Percentiles rank a stretch among this genome's conserved stretches.
Evolutionary conservation across 2,329 filamentous ascomycete species (phyloP).

Genomic region (Colletotrichum sp.): DNA sequence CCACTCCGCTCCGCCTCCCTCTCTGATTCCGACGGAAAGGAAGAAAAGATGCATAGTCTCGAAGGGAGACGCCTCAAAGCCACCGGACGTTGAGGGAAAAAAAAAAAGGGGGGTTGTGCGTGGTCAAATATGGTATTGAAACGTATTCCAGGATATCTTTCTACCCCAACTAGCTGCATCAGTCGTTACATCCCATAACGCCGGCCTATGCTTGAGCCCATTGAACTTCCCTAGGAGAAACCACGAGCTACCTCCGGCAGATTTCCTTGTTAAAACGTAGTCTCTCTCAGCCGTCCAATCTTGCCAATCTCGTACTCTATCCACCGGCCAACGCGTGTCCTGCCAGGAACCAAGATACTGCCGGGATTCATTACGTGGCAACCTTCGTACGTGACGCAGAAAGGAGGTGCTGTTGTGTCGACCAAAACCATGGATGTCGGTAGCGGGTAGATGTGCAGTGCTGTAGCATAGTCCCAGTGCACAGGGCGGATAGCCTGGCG

Average conservation of each 20-base stretch:
- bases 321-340: constrained; percentile 77
- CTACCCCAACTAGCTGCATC: background rate
- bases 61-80: background rate
- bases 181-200: background rate
- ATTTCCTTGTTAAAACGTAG: constrained; percentile 50
- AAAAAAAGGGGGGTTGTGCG: background rate
- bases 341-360: constrained; percentile 71
- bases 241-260: background rate
- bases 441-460: constrained; percentile 84
- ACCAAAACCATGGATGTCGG: constrained; percentile 84
- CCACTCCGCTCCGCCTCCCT: background rate
- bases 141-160: background rate
- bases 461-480: constrained; percentile 84
- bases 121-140: background rate
- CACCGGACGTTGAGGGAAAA: background rate
- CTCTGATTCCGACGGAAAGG: background rate
- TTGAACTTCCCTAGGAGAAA: background rate
- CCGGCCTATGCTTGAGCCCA: background rate
- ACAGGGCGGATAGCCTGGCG: constrained; percentile 79
- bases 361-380: constrained; percentile 97
- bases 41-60: background rate
- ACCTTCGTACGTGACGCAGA: constrained; percentile 90
- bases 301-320: constrained; percentile 81
- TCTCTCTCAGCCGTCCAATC: constrained; percentile 68
- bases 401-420: constrained; percentile 81